A percentile compares a stretch with the other conserved stretches of the same genome.
Evolutionary conservation across 2,329 filamentous ascomycete species (phyloP).

Genomic region (Cephalotrichum gorgonifer): DNA sequence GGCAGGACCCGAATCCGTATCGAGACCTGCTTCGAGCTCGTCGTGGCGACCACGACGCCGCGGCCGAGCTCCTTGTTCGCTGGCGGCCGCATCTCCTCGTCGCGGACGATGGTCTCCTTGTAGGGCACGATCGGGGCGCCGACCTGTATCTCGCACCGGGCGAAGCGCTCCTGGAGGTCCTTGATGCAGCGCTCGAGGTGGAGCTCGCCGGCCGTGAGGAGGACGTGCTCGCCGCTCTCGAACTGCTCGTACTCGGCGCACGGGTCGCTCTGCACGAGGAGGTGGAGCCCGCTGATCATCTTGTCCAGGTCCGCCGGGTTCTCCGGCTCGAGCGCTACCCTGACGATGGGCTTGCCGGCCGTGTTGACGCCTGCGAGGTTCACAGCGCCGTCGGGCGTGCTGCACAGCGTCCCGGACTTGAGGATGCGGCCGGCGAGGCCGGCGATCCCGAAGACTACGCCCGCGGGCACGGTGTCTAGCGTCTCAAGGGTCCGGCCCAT

Average conservation of each 20-base stretch:
- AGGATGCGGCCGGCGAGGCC: slow-evolving; percentile 89
- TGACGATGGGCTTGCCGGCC: slow-evolving; percentile 80
- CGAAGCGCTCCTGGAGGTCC: slow-evolving; percentile 85
- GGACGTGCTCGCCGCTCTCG: slow-evolving; percentile 85
- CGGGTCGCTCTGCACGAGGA: slow-evolving; percentile 90
- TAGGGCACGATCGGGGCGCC: slow-evolving; percentile 94
- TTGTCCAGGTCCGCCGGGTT: slow-evolving; percentile 87
- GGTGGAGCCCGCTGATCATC: slow-evolving; percentile 79
- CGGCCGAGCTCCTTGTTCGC: slow-evolving; percentile 78
- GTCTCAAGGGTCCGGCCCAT: slow-evolving; percentile 88
- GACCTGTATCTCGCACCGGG: slow-evolving; percentile 87
- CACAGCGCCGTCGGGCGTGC: slow-evolving; percentile 71
- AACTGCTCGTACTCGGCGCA: slow-evolving; percentile 95
- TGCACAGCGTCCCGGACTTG: slow-evolving; percentile 91
- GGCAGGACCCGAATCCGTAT: slow-evolving; percentile 70
- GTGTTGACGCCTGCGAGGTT: slow-evolving; percentile 81
- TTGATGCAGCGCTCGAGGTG: slow-evolving; percentile 91
- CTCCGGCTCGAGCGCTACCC: slow-evolving; percentile 86
- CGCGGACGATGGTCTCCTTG: slow-evolving; percentile 79
- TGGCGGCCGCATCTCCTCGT: slow-evolving; percentile 84
- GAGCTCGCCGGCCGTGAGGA: slow-evolving; percentile 86
- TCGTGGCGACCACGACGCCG: slow-evolving; percentile 65
- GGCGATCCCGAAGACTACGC: slow-evolving; percentile 89
- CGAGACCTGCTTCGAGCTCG: slow-evolving; percentile 77
- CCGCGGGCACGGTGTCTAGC: slow-evolving; percentile 76